These are phyloP conservation scores for Coprinopsis sp. DNA, from an alignment of 768 basidiomycete species.

Conservation along the genomic window DNA sequence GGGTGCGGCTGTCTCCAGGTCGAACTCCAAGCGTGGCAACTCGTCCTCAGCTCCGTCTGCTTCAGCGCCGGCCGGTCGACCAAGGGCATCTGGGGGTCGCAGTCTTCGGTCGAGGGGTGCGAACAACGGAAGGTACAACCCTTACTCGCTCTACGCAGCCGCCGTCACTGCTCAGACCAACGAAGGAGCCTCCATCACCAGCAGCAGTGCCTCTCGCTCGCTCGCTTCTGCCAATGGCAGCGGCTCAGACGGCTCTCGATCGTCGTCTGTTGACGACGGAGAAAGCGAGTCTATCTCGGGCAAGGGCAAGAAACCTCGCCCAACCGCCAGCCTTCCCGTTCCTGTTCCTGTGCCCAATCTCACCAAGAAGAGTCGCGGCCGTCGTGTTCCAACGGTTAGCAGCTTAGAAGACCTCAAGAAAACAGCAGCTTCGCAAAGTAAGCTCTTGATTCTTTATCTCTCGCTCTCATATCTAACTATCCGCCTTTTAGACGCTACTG, in stretches of 20 bases:
- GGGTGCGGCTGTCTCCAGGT: not conserved
- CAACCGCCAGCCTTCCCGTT: conserved; percentile 36
- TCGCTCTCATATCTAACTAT: not conserved
- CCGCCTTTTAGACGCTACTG: conserved; percentile 10
- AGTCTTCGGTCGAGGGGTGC: conserved; percentile 17
- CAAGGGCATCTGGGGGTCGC: conserved; percentile 12
- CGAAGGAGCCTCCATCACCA: conserved; percentile 6
- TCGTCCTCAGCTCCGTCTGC: not conserved
- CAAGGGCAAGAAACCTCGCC: conserved; percentile 20
- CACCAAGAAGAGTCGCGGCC: conserved; percentile 66
- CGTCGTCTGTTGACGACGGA: not conserved
- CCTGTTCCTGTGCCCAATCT: conserved; percentile 66
- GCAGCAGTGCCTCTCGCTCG: conserved; percentile 5
- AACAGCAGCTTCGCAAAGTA: conserved; percentile 18
- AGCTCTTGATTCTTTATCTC: not conserved
- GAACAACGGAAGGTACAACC: conserved; percentile 5
- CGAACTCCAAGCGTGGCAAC: not conserved
- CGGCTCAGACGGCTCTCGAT: not conserved
- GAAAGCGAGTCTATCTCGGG: conserved; percentile 25
- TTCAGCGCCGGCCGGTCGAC: conserved; percentile 3
- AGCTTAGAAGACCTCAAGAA: conserved; percentile 32
- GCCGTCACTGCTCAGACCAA: not conserved
- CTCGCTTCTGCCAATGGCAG: conserved; percentile 10
- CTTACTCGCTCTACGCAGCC: conserved; percentile 3
- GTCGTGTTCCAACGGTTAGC: conserved; percentile 54